Evolutionary conservation across 2,329 filamentous ascomycete species (phyloP), one percentile per base, ranked within the genome.

Genomic region (Acrocalymma vagum): DNA sequence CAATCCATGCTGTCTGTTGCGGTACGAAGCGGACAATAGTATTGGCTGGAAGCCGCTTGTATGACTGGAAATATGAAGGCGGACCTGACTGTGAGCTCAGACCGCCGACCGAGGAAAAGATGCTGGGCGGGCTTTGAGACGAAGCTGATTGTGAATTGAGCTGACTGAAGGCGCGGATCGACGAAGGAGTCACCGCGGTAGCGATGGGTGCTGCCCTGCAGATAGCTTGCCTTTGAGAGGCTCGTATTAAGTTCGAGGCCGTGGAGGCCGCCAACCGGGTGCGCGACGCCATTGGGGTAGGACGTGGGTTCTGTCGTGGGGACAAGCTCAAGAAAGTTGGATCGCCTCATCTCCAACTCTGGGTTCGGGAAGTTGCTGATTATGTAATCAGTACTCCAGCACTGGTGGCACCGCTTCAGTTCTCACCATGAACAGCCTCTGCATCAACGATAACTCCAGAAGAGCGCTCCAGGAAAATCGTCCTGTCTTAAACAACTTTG

Each of bases 1-100:
- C 94, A 45, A 99, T 93, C 94, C 94, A 99, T 71, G 94, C 94
- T 60, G 93, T 97, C 78, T 99, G 94, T 74, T 99, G 94, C n/a
- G 94, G 94, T 27, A 99, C 94, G 73, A 97, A 99, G 46, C 93
- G 90, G 60, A 99, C 79, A 50, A 99, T 79, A 4, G 94, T 99
- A 74, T 99, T 99, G 57, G 92, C 89, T 18, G 94, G 94, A 36
- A 96, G 79, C 15, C 78, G 72, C 29, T 76, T 74, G 29, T 78
- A 81, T 22, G 63, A 62, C 66, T 88, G 86, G 72, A 95, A 95
- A 73, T 95, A 95, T n/a, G 87, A 85, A 6, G 86, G 80, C 23
- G 86, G 81, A 4, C 77, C 60, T 38, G 43, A 23, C 24, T 52
- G 48, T 3, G 60, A 57, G 40, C 53, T 60, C 8, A 53, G 36